These are phyloP conservation scores for Vickermania spadyakhi DNA, from an alignment of 208 protist genomes.

Conservation along the genomic window DNA sequence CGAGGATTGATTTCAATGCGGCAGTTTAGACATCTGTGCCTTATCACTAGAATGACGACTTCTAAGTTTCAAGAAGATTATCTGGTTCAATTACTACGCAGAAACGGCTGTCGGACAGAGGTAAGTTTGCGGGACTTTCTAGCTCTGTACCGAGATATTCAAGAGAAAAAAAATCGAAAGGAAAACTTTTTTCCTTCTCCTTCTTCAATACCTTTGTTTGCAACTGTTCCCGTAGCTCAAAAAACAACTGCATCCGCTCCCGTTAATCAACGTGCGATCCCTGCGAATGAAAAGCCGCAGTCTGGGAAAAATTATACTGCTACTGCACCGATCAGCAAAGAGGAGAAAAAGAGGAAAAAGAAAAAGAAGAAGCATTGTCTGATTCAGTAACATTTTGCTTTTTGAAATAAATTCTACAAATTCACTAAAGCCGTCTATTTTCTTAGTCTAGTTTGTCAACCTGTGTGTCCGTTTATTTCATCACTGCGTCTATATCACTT, in stretches of 20 bases:
- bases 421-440: no score
- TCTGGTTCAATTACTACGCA: neutral
- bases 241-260: no score
- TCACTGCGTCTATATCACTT: no score
- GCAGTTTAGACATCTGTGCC: conserved; percentile 21
- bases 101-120: neutral
- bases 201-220: no score
- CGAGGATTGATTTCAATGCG: conserved; percentile 9
- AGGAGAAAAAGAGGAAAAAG: conserved; percentile 6
- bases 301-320: no score
- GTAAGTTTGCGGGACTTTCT: neutral
- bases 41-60: neutral
- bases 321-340: neutral
- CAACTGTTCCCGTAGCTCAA: no score
- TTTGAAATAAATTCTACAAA: neutral
- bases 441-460: no score
- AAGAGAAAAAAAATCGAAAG: neutral
- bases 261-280: no score
- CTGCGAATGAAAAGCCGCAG: no score
- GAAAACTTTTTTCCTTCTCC: neutral
- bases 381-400: neutral
- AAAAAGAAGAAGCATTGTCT: neutral
- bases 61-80: conserved; percentile 1
- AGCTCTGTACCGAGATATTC: neutral
- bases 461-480: no score